These are phyloP conservation scores for Paecilomyces sp. DNA, from an alignment of 2,329 filamentous ascomycete genomes.

Conservation along the genomic window DNA sequence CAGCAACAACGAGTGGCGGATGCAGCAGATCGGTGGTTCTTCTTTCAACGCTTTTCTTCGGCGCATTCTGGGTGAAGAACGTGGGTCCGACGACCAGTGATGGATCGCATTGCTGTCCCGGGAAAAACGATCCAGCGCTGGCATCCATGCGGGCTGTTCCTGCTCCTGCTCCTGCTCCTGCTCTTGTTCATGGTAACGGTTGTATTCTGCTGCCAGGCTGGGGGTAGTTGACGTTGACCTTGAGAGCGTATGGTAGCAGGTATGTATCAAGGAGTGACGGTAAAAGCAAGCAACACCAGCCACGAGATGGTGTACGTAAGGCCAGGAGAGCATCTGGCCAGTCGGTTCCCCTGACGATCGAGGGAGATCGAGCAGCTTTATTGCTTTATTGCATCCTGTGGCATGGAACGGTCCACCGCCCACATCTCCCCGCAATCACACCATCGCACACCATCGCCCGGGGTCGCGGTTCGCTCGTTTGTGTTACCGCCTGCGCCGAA, in stretches of 20 bases:
- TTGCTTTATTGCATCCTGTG: neutral
- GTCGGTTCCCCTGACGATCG: neutral
- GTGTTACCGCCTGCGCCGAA: neutral
- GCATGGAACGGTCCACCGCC: neutral
- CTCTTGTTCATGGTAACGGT: neutral
- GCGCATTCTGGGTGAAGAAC: neutral
- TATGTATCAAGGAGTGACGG: too few relatives aligned
- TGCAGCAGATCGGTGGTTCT: neutral
- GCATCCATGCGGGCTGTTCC: neutral
- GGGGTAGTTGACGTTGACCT: too few relatives aligned
- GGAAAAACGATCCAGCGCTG: neutral
- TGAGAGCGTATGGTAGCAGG: too few relatives aligned
- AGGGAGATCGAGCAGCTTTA: neutral
- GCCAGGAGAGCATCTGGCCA: neutral
- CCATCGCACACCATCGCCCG: constrained; percentile 7
- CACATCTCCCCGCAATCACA: constrained; percentile 6
- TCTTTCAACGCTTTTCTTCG: neutral
- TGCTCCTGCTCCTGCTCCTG: too few relatives aligned
- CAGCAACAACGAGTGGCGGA: neutral
- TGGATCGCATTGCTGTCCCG: neutral
- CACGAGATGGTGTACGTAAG: neutral
- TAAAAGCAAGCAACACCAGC: neutral
- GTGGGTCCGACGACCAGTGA: neutral
- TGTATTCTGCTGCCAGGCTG: neutral
- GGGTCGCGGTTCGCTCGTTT: constrained; percentile 1